Evolutionary conservation across 208 protist species (phyloP), one percentile per base, ranked within the genome.

Genomic region (Wallacemonas sp.): DNA sequence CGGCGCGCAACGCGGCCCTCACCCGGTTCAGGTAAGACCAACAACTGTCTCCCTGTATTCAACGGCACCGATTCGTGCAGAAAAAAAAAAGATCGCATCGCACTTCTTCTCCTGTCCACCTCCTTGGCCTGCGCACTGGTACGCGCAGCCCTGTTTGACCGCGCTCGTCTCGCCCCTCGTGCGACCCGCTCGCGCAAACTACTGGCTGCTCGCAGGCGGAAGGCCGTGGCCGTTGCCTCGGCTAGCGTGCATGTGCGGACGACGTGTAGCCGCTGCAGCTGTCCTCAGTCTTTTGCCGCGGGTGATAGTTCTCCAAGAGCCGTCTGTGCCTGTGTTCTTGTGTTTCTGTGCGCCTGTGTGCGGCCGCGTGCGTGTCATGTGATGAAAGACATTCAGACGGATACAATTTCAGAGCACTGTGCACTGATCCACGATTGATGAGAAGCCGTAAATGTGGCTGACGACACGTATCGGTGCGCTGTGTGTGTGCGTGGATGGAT

Each of bases 341-440:
- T 22, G 50, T 27, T 30, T 32, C 44, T 37, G 64, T 29, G 37
- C 34, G 24, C 32, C 15, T 19, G 21, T 52, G 38, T 24, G 12
- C n/a, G 37, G 42, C 44, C 36, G 32, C 38, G n/a, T 34, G 46
- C 33, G 46, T 54, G 46, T 54, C 39, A 60, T 45, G 32, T 46
- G 66, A 71, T 71, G 66, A 71, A 46, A 65, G 66, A 65, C 66
- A 71, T 71, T 71, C 66, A 71, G 21, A 59, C 66, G 66, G 66
- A 71, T 53, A 41, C 65, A 48, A 65, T 65, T 54, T 54, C 66
- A 71, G 66, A 71, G 66, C 66, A 71, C 66, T 73, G 57, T 73
- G 67, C 67, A 61, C 67, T 73, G 67, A 73, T 52, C 38, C 34
- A n/a, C 59, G 33, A 38, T 73, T 65, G 67, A 73, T 73, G 67